Percentiles rank a stretch among this genome's conserved stretches.
phyloP scores from a whole-genome alignment of 495 filamentous ascomycete genomes.

The Extremus antarcticus region DNA sequence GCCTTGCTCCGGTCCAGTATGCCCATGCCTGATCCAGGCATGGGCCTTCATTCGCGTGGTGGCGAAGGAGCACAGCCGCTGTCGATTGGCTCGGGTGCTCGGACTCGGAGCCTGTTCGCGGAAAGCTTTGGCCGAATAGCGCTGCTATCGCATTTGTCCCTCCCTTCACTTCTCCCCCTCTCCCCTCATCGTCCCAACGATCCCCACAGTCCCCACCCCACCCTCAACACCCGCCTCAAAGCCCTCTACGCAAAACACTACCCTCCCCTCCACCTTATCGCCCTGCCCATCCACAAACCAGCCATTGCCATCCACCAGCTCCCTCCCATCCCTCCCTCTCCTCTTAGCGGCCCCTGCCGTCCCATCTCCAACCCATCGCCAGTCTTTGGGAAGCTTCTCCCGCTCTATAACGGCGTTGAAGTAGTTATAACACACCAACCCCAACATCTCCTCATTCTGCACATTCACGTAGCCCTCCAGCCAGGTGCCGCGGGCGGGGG shows the following conservation, averaged over 20 bases:
- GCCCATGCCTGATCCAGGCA: no score
- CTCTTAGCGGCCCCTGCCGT: constrained; percentile 12
- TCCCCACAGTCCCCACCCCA: constrained; percentile 10
- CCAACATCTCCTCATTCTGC: constrained; percentile 61
- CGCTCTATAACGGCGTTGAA: constrained; percentile 64
- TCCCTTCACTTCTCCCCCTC: background rate
- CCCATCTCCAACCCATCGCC: constrained; percentile 44
- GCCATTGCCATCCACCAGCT: constrained; percentile 35
- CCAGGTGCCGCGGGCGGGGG: constrained; percentile 44
- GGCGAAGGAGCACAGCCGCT: no score
- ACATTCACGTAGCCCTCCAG: constrained; percentile 61
- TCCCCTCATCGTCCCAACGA: constrained; percentile 5
- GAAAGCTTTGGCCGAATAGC: no score
- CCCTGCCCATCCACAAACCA: constrained; percentile 54
- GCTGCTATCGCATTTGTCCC: background rate
- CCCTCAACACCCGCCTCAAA: constrained; percentile 39
- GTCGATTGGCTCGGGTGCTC: no score
- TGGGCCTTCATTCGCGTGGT: no score
- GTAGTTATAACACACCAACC: constrained; percentile 60
- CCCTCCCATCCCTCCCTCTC: background rate
- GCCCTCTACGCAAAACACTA: constrained; percentile 53
- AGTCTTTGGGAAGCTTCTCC: constrained; percentile 52
- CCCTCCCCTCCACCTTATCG: constrained; percentile 46
- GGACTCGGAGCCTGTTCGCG: no score
- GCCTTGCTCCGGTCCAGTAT: no score